phyloP scores from a whole-genome alignment of 1,284 basidiomycete genomes.

The Moesziomyces parantarcticus region DNA sequence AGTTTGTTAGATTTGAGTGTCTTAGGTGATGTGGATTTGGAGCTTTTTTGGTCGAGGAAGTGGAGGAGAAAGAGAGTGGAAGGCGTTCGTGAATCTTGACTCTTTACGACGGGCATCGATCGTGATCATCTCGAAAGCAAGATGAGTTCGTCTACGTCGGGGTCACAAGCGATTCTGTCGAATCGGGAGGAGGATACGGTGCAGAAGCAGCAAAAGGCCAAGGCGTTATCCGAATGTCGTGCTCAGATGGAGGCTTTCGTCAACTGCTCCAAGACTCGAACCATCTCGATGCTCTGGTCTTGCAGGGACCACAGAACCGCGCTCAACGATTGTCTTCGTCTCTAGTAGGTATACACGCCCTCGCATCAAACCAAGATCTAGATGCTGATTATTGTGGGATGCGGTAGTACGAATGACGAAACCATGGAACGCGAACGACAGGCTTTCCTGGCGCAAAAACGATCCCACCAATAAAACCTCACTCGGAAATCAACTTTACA shows the following conservation, averaged over 20 bases:
- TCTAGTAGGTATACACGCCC: conserved; percentile 27
- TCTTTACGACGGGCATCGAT: no score
- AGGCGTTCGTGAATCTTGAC: no score
- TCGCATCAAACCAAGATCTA: not conserved
- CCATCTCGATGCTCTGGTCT: conserved; percentile 40
- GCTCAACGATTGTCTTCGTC: conserved; percentile 22
- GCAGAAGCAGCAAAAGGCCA: conserved; percentile 42
- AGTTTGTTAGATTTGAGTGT: no score
- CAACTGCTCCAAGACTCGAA: conserved; percentile 34
- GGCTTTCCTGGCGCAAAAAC: conserved; percentile 17
- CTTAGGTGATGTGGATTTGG: no score
- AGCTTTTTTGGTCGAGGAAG: no score
- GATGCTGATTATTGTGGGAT: conserved; percentile 4
- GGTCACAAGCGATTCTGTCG: conserved; percentile 31
- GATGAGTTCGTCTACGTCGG: no score
- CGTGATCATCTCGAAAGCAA: no score
- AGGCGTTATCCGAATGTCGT: conserved; percentile 28
- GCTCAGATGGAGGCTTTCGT: conserved; percentile 44
- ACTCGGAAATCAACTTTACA: not conserved
- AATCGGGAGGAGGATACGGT: conserved; percentile 41
- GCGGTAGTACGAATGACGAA: conserved; percentile 37
- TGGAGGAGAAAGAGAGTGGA: no score
- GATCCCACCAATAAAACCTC: not conserved
- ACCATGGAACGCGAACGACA: conserved; percentile 34
- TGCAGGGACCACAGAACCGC: conserved; percentile 28